Evolutionary conservation across 2,329 filamentous ascomycete species (phyloP).

Genomic region (Colletotrichum limetticola): DNA sequence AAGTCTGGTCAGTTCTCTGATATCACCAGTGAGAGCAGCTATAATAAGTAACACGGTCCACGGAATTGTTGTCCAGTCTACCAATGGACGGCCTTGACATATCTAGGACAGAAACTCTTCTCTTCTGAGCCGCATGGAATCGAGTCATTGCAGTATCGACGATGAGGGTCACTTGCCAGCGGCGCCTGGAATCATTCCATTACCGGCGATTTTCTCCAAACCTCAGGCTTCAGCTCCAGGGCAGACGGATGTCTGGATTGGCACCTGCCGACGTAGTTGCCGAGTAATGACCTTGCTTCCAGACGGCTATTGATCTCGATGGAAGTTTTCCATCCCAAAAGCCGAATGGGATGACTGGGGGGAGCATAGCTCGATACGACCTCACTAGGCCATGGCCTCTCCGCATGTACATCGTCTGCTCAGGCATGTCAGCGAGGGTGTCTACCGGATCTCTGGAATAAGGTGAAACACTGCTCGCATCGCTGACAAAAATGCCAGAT

Average conservation of each 20-base stretch:
- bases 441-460: constrained; percentile 15
- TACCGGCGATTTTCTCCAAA: neutral
- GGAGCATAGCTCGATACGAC: neutral
- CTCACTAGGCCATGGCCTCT: neutral
- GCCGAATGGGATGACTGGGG: neutral
- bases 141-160: neutral
- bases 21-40: neutral
- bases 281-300: neutral
- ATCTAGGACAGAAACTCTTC: rapidly evolving
- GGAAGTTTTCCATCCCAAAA: neutral
- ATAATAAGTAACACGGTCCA: neutral
- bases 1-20: neutral
- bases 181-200: neutral
- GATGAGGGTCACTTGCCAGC: neutral
- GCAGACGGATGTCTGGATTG: neutral
- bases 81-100: neutral
- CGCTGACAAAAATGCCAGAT: constrained; percentile 14
- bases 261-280: neutral
- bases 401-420: neutral
- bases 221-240: neutral
- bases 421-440: neutral
- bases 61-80: neutral
- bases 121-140: neutral
- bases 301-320: neutral
- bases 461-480: constrained; percentile 5